Base-by-base conservation (phyloP, 1,284 basidiomycete genomes). In the Cryptococcus sp. region DNA sequence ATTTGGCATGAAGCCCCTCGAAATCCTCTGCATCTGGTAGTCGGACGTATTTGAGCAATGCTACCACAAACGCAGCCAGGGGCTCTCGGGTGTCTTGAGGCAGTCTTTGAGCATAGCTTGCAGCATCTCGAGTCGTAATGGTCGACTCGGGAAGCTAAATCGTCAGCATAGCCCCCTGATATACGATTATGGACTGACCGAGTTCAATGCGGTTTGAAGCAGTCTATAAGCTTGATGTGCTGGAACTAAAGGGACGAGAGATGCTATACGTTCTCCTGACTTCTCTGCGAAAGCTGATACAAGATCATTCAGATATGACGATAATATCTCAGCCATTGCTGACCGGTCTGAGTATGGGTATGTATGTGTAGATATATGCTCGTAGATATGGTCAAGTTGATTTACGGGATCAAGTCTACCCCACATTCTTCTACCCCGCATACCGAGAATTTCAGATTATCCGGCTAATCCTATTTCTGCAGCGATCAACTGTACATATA, bases 161-260 rank as follows among this genome's bases (percentile, higher is more conserved):
- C n/a, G 21, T n/a, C 37, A 40, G 16, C 16, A 18, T 7, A 21
- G 37, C n/a, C 5, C n/a, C 37, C 21, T 24, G 19, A 7, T n/a
- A 16, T 24, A 16, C 21, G 1, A 13, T 5, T 28, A 32, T 4
- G 2, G 16, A 54, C 61, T 48, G 45, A 63, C 61, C 9, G n/a
- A 32, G 0, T 21, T 4, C 4, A 67, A 40, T 2, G 62, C 64
- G 34, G 54, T 50, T n/a, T 55, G 45, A 19, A 71, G 53, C 0
- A 61, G 60, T 23, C 32, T 22, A 46, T 57, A 71, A 44, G 62
- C 69, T 18, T 61, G 59, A 48, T 67, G 69, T 0, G 40, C 25
- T 11, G 52, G 45, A 9, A 55, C 46, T 4, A 68, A 46, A 0
- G 69, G 69, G 18, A 71, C 18, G 2, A 57, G 48, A 9, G 55